These are phyloP conservation scores for Paecilomyces variotii DNA, from an alignment of 2,329 filamentous ascomycete species.

Conservation along the genomic window DNA sequence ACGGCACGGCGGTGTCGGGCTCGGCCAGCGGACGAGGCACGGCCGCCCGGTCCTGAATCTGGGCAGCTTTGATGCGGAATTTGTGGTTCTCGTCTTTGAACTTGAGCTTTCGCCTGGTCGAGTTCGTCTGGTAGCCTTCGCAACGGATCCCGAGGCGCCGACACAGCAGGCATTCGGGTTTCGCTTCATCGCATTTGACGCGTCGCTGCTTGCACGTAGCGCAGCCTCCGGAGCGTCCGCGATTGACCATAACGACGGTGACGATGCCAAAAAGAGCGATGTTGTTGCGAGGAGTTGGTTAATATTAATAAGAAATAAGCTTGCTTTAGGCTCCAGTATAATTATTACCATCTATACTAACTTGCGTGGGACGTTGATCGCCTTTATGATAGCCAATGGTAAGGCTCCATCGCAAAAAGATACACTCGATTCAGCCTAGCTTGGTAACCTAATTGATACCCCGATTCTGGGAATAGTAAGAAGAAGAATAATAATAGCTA, in stretches of 20 bases:
- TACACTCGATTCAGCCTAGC: neutral
- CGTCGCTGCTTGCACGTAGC: constrained; percentile 17
- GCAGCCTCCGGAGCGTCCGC: constrained; percentile 12
- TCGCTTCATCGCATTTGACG: constrained; percentile 24
- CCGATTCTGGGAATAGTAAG: too few relatives aligned
- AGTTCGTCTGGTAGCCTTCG: neutral
- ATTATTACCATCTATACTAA: too few relatives aligned
- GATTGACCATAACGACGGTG: constrained; percentile 10
- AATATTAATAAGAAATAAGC: neutral
- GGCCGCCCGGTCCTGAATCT: neutral
- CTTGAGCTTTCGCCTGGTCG: neutral
- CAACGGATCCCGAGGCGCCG: constrained; percentile 5
- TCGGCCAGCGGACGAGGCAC: neutral
- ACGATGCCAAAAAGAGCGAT: constrained; percentile 2
- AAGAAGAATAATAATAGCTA: too few relatives aligned
- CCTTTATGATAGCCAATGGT: neutral
- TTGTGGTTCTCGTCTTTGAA: neutral
- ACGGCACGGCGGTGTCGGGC: neutral
- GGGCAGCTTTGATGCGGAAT: neutral
- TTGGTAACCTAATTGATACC: neutral
- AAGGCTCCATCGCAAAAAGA: neutral
- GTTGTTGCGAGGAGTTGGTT: neutral
- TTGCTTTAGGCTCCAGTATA: neutral
- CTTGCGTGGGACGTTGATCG: neutral
- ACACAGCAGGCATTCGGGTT: constrained; percentile 13